Base-by-base conservation (phyloP, 2,329 filamentous ascomycete species). In the Endoconidiophora laricicola region DNA sequence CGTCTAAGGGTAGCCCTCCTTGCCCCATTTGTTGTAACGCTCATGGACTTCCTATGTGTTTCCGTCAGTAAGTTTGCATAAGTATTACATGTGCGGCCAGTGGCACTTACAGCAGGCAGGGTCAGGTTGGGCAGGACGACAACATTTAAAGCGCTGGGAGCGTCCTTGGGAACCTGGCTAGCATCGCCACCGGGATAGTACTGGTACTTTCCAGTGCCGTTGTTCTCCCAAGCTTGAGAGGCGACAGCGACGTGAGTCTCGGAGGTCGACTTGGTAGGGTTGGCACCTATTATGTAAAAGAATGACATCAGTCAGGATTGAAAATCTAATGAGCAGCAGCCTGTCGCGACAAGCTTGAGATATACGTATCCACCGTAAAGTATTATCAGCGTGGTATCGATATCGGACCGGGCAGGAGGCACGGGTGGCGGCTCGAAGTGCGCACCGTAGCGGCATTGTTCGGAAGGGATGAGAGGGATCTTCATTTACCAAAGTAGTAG, bases 1-100 rank as follows among this genome's bases (percentile, higher is more conserved):
- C 26, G 47, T 62, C 63, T 71, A 85, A 58, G 66, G 66, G 70
- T 83, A 96, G 59, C 86, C 88, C 59, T 96, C 91, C 79, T 96
- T 96, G 68, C 91, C 91, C 79, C 86, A 96, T 76, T 98, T 98
- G 84, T 98, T 98, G 79, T 83, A 96, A 72, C 83, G 83, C 60
- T 98, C 91, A 71, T 98, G 91, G 57, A 95, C 78, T 61, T 82
- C 76, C 86, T 93, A 60, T 52, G 38, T 3, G 14, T 10, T 18
- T 22, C 14, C 2, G n/a, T 49, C 16, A 46, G 16, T 37, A n/a
- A 23, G n/a, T 9, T 16, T 44, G 12, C 12, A 46, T 39, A 14
- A 18, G 16, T 18, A 14, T 10, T 9, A 39, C 18, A 41, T 40
- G 6, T 4, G 26, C 4, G 39, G 23, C 3, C 39, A 29, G 26